Evolutionary conservation across 176 grass and related monocot species (phyloP).

Genomic region (Typha latifolia): DNA sequence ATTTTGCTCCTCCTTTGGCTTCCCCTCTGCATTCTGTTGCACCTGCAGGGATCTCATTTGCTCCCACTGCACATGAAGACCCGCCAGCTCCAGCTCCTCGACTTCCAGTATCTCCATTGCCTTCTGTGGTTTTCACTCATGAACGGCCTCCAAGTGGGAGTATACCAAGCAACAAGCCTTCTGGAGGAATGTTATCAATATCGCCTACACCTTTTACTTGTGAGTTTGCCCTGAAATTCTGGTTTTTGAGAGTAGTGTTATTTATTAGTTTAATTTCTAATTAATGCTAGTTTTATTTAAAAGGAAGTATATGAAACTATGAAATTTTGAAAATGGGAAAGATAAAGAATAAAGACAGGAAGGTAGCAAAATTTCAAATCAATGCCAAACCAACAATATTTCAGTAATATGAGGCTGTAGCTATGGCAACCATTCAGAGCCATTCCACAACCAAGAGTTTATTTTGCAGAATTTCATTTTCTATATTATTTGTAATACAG

Average conservation of each 20-base stretch:
- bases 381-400: too few species aligned
- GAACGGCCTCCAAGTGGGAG: conserved; percentile 34
- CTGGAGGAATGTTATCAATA: conserved; percentile 21
- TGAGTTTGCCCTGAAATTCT: conserved; percentile 25
- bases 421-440: too few species aligned
- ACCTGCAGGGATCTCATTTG: conserved; percentile 18
- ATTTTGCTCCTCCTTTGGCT: conserved; percentile 25
- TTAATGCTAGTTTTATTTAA: too few species aligned
- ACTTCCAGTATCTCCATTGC: conserved; percentile 22
- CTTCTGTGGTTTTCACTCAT: conserved; percentile 26
- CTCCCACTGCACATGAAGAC: conserved; percentile 29
- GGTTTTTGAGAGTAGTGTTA: background rate
- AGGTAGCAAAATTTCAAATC: too few species aligned
- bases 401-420: too few species aligned
- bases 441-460: too few species aligned
- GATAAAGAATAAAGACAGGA: too few species aligned
- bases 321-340: too few species aligned
- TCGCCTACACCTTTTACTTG: conserved; percentile 36
- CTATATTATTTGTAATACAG: too few species aligned
- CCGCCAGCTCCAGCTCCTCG: conserved; percentile 18
- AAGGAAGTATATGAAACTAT: too few species aligned
- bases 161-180: conserved; percentile 8
- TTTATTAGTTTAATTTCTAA: background rate
- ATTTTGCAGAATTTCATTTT: too few species aligned
- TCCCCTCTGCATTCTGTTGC: conserved; percentile 10